Evolutionary conservation across 2,329 filamentous ascomycete genomes (phyloP).

Genomic region (Akanthomyces muscarius): DNA sequence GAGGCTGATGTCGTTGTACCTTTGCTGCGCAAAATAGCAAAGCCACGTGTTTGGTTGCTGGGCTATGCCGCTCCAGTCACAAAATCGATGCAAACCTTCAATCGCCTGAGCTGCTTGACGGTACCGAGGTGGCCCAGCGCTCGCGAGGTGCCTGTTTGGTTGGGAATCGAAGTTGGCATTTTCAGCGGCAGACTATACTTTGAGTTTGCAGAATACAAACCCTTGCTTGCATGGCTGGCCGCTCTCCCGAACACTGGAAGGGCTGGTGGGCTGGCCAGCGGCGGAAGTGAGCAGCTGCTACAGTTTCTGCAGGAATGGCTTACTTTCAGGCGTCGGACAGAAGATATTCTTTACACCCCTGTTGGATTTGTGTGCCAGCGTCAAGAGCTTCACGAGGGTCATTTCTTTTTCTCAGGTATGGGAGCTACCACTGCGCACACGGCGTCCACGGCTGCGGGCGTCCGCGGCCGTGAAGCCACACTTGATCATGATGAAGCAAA

Average conservation of each 20-base stretch:
- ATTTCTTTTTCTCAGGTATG: constrained; percentile 44
- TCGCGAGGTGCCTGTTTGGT: constrained; percentile 46
- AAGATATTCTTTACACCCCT: constrained; percentile 53
- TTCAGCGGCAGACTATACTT: constrained; percentile 60
- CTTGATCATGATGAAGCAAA: not conserved
- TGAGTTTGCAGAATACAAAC: constrained; percentile 42
- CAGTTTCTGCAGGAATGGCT: constrained; percentile 54
- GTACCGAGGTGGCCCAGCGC: constrained; percentile 42
- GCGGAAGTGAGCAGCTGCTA: constrained; percentile 24
- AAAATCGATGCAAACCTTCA: constrained; percentile 56
- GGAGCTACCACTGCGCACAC: too few species aligned
- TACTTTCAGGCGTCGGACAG: constrained; percentile 44
- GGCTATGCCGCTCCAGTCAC: constrained; percentile 59
- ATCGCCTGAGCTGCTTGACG: constrained; percentile 48
- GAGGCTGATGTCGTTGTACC: constrained; percentile 56
- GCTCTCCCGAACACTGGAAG: constrained; percentile 20
- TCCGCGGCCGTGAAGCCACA: not conserved
- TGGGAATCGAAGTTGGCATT: constrained; percentile 56
- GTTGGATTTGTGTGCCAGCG: constrained; percentile 52
- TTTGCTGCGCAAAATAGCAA: constrained; percentile 29
- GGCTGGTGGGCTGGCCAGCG: not conserved
- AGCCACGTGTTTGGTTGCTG: constrained; percentile 41
- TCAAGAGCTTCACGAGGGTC: constrained; percentile 39
- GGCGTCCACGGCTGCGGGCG: not conserved
- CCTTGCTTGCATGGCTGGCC: constrained; percentile 31